These are phyloP conservation scores for Psilocybe mexicana DNA, from an alignment of 1,284 basidiomycete genomes.

Conservation along the genomic window DNA sequence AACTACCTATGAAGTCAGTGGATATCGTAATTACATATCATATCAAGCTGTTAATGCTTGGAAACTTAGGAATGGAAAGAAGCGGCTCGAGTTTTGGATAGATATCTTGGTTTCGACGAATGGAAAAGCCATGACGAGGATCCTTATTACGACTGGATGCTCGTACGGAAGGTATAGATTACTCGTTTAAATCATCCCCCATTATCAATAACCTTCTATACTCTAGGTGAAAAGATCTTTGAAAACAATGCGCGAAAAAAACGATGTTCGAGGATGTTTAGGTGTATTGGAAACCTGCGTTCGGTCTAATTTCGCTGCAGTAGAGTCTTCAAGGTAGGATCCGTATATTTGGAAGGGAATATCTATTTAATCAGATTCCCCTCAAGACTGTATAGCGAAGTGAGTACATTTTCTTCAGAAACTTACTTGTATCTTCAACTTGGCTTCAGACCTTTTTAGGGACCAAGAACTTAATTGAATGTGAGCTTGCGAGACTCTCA, in stretches of 20 bases:
- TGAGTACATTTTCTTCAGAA: slow-evolving; percentile 31
- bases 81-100: slow-evolving; percentile 79
- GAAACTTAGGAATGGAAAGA: slow-evolving; percentile 76
- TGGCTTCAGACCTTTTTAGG: slow-evolving; percentile 79
- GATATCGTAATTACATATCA: neutral
- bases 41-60: slow-evolving; percentile 1
- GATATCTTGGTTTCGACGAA: slow-evolving; percentile 79
- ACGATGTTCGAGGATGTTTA: slow-evolving; percentile 83
- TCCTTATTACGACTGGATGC: slow-evolving; percentile 85
- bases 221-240: slow-evolving; percentile 67
- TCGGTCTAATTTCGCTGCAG: slow-evolving; percentile 92
- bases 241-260: slow-evolving; percentile 59
- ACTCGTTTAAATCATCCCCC: neutral
- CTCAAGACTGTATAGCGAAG: slow-evolving; percentile 84
- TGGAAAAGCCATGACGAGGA: slow-evolving; percentile 91
- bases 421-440: slow-evolving; percentile 8
- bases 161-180: slow-evolving; percentile 66
- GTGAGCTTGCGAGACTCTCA: slow-evolving; percentile 38
- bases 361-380: neutral
- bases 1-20: slow-evolving; percentile 61
- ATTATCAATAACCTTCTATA: neutral
- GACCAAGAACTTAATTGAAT: slow-evolving; percentile 86
- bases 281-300: slow-evolving; percentile 93
- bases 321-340: slow-evolving; percentile 76
- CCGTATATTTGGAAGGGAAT: neutral